phyloP scores from a whole-genome alignment of 2,329 filamentous ascomycete species.

The Graphilbum sp. region DNA sequence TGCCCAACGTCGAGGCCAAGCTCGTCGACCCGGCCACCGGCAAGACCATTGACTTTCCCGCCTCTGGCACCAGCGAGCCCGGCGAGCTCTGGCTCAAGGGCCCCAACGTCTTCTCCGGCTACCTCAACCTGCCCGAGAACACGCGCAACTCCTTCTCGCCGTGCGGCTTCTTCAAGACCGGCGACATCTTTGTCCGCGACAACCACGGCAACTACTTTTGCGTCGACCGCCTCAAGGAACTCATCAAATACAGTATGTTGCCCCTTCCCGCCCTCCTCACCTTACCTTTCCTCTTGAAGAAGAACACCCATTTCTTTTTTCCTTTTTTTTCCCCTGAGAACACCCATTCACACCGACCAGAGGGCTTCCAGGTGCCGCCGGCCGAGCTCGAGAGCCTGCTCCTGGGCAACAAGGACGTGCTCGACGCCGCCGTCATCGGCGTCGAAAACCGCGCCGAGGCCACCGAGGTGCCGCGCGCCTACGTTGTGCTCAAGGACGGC shows the following conservation, averaged over 20 bases:
- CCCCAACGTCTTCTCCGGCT: conserved; percentile 67
- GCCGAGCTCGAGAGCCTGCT: conserved; percentile 43
- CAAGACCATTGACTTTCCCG: neutral
- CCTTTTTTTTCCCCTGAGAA: neutral
- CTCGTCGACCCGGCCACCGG: conserved; percentile 50
- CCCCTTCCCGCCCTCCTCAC: neutral
- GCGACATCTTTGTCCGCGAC: conserved; percentile 71
- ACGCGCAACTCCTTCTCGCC: conserved; percentile 54
- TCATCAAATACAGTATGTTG: conserved; percentile 41
- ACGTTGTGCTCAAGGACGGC: conserved; percentile 33
- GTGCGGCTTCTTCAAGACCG: conserved; percentile 82
- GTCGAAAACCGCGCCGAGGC: conserved; percentile 42
- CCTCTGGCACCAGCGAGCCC: conserved; percentile 15
- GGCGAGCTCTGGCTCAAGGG: conserved; percentile 68
- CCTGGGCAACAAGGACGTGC: conserved; percentile 24
- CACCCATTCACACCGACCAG: conserved; percentile 22
- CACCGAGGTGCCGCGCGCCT: conserved; percentile 54
- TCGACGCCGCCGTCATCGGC: conserved; percentile 47
- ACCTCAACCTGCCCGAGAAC: conserved; percentile 55
- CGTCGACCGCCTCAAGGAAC: conserved; percentile 65
- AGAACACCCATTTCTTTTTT: neutral
- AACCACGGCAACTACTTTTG: conserved; percentile 71
- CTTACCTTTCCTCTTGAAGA: neutral
- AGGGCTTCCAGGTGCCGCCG: conserved; percentile 56
- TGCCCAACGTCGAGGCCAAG: conserved; percentile 67